phyloP scores from a whole-genome alignment of 495 filamentous ascomycete genomes.

The Tuber borchii region DNA sequence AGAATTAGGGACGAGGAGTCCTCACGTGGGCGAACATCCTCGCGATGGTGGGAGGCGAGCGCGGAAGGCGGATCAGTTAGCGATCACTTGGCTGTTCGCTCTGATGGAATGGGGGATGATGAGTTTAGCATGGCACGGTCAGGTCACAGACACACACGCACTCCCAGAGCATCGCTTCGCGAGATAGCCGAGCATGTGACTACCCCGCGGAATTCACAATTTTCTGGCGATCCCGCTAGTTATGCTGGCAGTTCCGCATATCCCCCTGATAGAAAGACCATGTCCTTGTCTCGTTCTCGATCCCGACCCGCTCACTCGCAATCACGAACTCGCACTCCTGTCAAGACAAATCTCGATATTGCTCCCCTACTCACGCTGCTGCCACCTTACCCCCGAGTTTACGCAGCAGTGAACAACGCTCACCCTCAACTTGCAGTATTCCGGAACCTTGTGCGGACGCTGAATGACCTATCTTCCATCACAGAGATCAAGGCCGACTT shows the following conservation, averaged over 20 bases:
- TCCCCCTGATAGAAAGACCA: conserved; percentile 43
- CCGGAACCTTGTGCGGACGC: conserved; percentile 63
- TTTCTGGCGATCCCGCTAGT: conserved; percentile 41
- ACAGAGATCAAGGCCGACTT: conserved; percentile 62
- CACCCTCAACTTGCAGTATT: conserved; percentile 80
- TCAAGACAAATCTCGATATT: conserved; percentile 60
- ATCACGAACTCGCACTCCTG: conserved; percentile 41
- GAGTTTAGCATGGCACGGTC: conserved; percentile 30
- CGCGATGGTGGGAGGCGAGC: conserved; percentile 88
- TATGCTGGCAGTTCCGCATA: conserved; percentile 28
- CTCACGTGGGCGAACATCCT: conserved; percentile 79
- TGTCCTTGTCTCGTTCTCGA: conserved; percentile 30
- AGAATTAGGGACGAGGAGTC: conserved; percentile 48
- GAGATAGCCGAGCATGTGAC: conserved; percentile 40
- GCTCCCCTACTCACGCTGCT: conserved; percentile 88
- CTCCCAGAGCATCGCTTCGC: conserved; percentile 35
- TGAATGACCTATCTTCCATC: conserved; percentile 69
- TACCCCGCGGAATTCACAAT: conserved; percentile 21
- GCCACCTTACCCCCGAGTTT: conserved; percentile 83
- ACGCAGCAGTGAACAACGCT: conserved; percentile 91
- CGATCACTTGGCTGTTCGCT: conserved; percentile 34
- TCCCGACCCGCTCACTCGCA: conserved; percentile 25
- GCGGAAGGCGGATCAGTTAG: conserved; percentile 52
- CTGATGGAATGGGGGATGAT: conserved; percentile 39
- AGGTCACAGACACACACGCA: conserved; percentile 14